Evolutionary conservation across 2,329 filamentous ascomycete genomes (phyloP), one percentile per base, ranked within the genome.

Genomic region (Akanthomyces dipterigenus): DNA sequence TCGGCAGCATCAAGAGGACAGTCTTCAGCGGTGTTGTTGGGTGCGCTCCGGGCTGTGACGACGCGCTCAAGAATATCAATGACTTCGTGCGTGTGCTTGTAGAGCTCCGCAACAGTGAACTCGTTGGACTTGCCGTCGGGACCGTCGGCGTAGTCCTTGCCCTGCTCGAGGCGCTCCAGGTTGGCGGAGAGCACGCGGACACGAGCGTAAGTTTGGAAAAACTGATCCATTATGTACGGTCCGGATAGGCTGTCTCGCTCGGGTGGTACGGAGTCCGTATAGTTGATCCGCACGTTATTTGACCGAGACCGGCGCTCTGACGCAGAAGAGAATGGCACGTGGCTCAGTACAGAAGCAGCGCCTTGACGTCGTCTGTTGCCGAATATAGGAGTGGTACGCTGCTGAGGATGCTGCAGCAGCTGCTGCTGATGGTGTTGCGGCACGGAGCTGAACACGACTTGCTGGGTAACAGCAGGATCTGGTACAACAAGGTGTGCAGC

Each of bases 81-180:
- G 0, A 67, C 63, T 6, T 66, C 61, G 8, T 71, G 71, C 5
- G 76, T 77, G 26, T 77, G 68, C 58, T 74, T 70, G 66, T 77
- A 78, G 67, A 78, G 72, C 40, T 72, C 71, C 50, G 77, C 74
- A 38, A 78, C 71, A 3, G 76, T 75, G 50, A 78, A 78, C 26
- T 67, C 71, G 61, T 63, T 62, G 26, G 59, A 62, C 45, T 63
- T 69, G 42, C 67, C 67, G 34, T 67, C 67, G 34, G 58, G 62
- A 14, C 67, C 70, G 43, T 62, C 62, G 16, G 61, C 57, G 5
- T 67, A 51, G 1, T 64, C 60, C 0, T 64, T 64, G 5, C 65
- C 68, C 22, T 48, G 43, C 31, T 65, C 66, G 34, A 64, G 64
- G 60, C 62, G 46, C 61, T 73, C 71, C 38, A 77, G 64, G 40